A percentile compares a stretch with the other conserved stretches of the same genome.
Conservation (phyloP, 805 yeast species). For the Wilhelminamyces savonicus region DNA sequence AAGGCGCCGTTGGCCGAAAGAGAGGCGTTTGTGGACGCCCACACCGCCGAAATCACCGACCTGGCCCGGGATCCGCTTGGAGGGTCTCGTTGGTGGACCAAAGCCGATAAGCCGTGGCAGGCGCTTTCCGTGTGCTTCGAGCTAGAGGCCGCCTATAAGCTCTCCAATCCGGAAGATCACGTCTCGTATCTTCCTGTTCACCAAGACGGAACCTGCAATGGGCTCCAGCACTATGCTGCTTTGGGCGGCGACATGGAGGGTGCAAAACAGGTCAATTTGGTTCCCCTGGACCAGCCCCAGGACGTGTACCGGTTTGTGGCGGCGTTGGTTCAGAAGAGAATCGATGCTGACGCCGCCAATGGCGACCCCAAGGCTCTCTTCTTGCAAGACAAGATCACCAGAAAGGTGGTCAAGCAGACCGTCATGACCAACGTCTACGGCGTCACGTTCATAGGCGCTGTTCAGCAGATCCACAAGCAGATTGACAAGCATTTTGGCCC, state of each 20-base stretch:
- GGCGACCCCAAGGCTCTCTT: constrained; percentile 51
- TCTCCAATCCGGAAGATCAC: constrained; percentile 58
- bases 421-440: constrained; percentile 99
- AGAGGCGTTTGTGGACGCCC: constrained; percentile 50
- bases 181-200: constrained; percentile 74
- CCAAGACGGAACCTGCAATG: constrained; percentile 86
- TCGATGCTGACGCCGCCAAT: constrained; percentile 46
- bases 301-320: constrained; percentile 76
- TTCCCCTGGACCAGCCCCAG: constrained; percentile 66
- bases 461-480: constrained; percentile 79
- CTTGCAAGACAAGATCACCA: constrained; percentile 56
- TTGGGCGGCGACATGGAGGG: constrained; percentile 82
- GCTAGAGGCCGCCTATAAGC: constrained; percentile 51
- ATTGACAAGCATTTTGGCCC: constrained; percentile 53
- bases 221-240: constrained; percentile 83
- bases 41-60: constrained; percentile 47
- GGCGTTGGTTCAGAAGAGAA: constrained; percentile 48
- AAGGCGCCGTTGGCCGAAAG: constrained; percentile 65
- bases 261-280: constrained; percentile 70
- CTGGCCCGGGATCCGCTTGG: constrained; percentile 60
- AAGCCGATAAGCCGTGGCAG: constrained; percentile 83
- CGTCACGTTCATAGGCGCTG: constrained; percentile 90
- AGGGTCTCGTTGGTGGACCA: constrained; percentile 58
- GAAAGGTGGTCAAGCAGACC: constrained; percentile 93
- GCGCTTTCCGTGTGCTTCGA: constrained; percentile 67